Evolutionary conservation across 257 asterid genomes (phyloP).

Genomic region (Fraxinus excelsior): DNA sequence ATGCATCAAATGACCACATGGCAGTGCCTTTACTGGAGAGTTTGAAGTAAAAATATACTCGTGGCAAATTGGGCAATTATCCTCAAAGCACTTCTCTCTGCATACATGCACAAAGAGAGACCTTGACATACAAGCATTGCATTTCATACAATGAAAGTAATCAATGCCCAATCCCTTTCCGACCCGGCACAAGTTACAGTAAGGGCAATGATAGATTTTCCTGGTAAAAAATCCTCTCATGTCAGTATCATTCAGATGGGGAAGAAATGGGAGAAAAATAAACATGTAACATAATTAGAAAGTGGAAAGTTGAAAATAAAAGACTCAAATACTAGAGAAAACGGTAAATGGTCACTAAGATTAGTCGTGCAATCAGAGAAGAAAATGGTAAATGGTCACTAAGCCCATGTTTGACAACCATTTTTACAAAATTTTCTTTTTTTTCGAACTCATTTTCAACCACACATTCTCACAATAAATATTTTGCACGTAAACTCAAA

Average conservation of each 20-base stretch:
- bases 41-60: constrained; percentile 76
- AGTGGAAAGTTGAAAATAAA: neutral
- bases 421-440: too few relatives aligned
- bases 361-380: neutral
- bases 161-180: constrained; percentile 86
- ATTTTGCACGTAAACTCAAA: too few relatives aligned
- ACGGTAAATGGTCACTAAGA: neutral
- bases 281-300: neutral
- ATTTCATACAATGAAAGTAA: constrained; percentile 88
- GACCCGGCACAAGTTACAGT: constrained; percentile 87
- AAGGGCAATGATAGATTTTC: constrained; percentile 91
- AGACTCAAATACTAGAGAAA: neutral
- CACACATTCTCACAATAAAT: too few relatives aligned
- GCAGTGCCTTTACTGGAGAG: constrained; percentile 78
- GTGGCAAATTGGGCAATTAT: constrained; percentile 87
- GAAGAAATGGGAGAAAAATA: neutral
- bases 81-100: constrained; percentile 84
- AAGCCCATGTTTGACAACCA: too few relatives aligned
- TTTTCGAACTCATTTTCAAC: too few relatives aligned
- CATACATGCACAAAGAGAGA: constrained; percentile 68
- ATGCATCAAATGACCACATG: constrained; percentile 93
- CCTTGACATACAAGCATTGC: constrained; percentile 89
- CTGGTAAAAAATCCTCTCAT: constrained; percentile 47
- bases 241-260: constrained; percentile 36
- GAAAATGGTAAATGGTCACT: neutral